Percentiles rank a stretch among this genome's conserved stretches.
Evolutionary conservation across 2,329 filamentous ascomycete genomes (phyloP).

Genomic region (Botrytis elliptica): DNA sequence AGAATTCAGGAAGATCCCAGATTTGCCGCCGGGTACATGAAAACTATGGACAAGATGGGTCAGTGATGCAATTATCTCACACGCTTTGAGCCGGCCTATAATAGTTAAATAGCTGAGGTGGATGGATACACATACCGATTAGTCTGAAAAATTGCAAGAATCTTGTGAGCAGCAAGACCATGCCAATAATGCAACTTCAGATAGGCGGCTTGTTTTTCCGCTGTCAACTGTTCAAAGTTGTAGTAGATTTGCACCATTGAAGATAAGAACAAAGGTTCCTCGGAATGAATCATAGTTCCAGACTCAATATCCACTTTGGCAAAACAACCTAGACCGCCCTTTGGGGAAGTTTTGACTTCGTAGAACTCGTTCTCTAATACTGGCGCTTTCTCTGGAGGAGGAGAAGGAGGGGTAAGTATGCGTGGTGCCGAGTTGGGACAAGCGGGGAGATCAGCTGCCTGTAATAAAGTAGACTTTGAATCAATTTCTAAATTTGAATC

Average conservation of each 20-base stretch:
- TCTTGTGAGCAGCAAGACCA: conserved; percentile 20
- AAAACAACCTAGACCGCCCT: conserved; percentile 37
- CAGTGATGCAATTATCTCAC: neutral
- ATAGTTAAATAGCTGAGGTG: no score
- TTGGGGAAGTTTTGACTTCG: conserved; percentile 33
- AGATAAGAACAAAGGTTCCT: conserved; percentile 34
- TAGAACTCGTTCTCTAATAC: conserved; percentile 34
- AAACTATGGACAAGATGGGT: neutral
- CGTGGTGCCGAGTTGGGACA: neutral
- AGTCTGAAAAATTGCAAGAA: conserved; percentile 35
- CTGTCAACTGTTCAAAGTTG: conserved; percentile 27
- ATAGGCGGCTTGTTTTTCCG: conserved; percentile 29
- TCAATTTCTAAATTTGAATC: neutral
- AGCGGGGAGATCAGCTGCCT: neutral
- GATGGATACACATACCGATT: conserved; percentile 34
- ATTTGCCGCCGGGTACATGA: neutral
- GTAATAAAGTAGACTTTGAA: neutral
- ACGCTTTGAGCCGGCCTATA: neutral
- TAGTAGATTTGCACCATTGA: conserved; percentile 24
- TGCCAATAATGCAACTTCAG: conserved; percentile 26
- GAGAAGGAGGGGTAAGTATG: neutral
- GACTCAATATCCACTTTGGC: conserved; percentile 33
- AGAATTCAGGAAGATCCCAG: conserved; percentile 46
- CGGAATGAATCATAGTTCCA: conserved; percentile 31
- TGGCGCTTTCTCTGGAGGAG: neutral